Base-by-base conservation (phyloP, 306 rosid species). In the Citrullus mucosospermus region DNA sequence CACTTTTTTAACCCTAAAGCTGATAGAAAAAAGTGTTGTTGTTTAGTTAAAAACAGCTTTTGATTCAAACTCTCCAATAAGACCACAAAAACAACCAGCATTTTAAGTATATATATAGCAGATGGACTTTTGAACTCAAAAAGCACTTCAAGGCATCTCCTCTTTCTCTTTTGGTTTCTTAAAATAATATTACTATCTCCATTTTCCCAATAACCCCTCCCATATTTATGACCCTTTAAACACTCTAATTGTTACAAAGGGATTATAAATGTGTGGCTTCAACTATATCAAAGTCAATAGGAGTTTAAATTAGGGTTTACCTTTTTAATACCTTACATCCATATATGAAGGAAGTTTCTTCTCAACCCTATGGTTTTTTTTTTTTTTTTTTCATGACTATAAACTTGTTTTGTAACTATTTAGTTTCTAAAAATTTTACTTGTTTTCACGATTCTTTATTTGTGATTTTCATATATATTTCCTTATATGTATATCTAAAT, bases 1-100 rank as follows among this genome's bases (percentile, higher is more conserved):
- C 59, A 72, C 77, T 72, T 70, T 48, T 66, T 44, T n/a, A 28
- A 12, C 38, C 30, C n/a, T 48, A 72, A 72, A 50, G 77, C 77
- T 72, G 77, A 15, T 20, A 48, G 13, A 8, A 66, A 32, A 65
- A 65, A 17, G 12, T 44, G 20, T 25, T 11, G 1, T 16, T 46
- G 10, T 46, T 22, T 71, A 53, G 8, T 53, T 53, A 17, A 53
- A 6, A 48, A 71, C 58, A 71, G 59, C 39, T 48, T 48, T 44
- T 46, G n/a, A 48, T 48, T 48, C 4, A 13, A 48, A 28, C 43
- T 48, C 22, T 43, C 55, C 74, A 67, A 39, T 14, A 67, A 32
- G n/a, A 70, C n/a, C 57, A 14, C 11, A 2, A 11, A 68, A 44
- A 70, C 38, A 43, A 22, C 22, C 56, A 44, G 38, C 56, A 70